Evolutionary conservation across 345 rosid genomes (phyloP), one percentile per base, ranked within the genome.

Genomic region (Fremontodendron californicum): DNA sequence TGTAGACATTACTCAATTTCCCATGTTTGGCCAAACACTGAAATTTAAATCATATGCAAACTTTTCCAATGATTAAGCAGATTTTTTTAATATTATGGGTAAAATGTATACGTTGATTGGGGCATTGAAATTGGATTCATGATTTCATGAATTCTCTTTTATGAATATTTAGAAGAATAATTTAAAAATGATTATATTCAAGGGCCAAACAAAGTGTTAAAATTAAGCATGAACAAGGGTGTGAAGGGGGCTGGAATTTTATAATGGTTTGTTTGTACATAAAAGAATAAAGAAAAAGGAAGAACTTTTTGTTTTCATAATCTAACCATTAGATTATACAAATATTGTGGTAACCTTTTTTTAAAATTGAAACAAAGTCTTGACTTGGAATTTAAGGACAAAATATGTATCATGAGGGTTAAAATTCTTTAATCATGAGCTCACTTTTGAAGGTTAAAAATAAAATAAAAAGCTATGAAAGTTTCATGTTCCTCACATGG

Each of bases 41-140:
- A 15, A 63, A 3, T 63, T 16, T 7, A 63, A 37, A 18, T 63
- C 5, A 64, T 37, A 37, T 18, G 25, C 15, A 7, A 39, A n/a
- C 46, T 18, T 39, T 65, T n/a, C 70, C 70, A 37, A 65, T 65
- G 70, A 65, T 65, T 65, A 64, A 64, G 70, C 40, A 39, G 4
- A 31, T 42, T 16, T 61, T 31, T 31, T 40, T 5, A 6, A 31
- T 62, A 5, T 61, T 19, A 68, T 3, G 5, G 40, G 18, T 39
- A 31, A 51, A 29, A 67, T 58, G 9, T 15, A 4, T 29, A 62
- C 62, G 62, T 31, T 60, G 23, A 77, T 78, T 78, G 37, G 61
- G 80, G 76, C 48, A 48, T 10, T 27, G 70, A 58, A 70, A 45
- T 70, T 43, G 57, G 61, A 21, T 27, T 13, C 51, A 39, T 68